A percentile compares a stretch with the other conserved stretches of the same genome.
phyloP scores from a whole-genome alignment of 306 rosid species.

The Prunus dulcis region DNA sequence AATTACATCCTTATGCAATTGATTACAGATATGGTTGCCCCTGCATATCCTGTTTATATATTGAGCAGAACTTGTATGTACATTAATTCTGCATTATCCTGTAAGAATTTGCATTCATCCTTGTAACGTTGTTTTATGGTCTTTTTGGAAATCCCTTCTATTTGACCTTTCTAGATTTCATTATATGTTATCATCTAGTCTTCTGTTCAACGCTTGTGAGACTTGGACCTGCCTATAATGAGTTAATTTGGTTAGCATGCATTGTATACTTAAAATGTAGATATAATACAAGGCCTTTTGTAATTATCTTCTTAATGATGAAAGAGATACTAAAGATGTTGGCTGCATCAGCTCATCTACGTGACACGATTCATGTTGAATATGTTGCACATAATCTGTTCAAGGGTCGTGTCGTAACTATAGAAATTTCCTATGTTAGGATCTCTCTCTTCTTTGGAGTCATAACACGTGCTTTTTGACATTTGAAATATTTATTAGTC shows the following conservation, averaged over 20 bases:
- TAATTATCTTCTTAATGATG: neutral
- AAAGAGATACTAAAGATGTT: neutral
- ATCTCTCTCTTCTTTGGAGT: neutral
- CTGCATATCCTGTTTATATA: neutral
- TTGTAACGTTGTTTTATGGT: neutral
- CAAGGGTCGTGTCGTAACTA: too few relatives aligned
- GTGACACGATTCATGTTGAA: neutral
- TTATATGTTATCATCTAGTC: neutral
- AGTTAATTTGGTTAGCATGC: neutral
- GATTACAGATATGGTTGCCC: neutral
- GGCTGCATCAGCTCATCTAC: neutral
- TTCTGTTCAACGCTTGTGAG: neutral
- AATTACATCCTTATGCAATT: neutral
- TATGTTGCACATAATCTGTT: too few relatives aligned
- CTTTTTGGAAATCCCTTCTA: neutral
- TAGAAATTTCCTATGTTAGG: neutral
- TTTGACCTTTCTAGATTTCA: neutral
- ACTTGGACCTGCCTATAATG: neutral
- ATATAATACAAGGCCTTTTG: neutral
- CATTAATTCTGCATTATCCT: neutral
- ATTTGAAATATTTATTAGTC: neutral
- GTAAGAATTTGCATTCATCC: slow-evolving; percentile 1
- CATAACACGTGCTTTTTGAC: neutral
- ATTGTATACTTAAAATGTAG: neutral
- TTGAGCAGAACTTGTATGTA: neutral